A percentile compares a stretch with the other conserved stretches of the same genome.
Conservation (phyloP, 352 stramenopile species). For the Salisapilia sapeloensis region DNA sequence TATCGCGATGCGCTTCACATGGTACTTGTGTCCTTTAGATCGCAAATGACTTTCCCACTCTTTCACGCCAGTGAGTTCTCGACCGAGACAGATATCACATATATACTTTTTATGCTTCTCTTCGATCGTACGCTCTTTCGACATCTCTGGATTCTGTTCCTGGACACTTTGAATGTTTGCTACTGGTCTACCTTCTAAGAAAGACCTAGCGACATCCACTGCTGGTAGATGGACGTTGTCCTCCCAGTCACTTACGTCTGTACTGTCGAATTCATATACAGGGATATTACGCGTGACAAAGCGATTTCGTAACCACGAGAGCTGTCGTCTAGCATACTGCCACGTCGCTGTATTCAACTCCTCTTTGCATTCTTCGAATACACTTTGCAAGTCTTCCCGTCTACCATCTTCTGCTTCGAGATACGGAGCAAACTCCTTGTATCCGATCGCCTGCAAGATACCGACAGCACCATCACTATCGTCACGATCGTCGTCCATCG, state of each 20-base stretch:
- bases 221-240: conserved; percentile 30
- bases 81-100: conserved; percentile 37
- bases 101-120: conserved; percentile 48
- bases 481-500: conserved; percentile 5
- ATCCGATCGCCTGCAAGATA: conserved; percentile 80
- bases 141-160: conserved; percentile 21
- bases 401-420: conserved; percentile 35
- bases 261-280: conserved; percentile 75
- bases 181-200: conserved; percentile 18
- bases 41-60: conserved; percentile 56
- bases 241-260: conserved; percentile 42
- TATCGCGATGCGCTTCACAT: conserved; percentile 54
- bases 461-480: conserved; percentile 15
- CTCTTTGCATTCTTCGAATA: conserved; percentile 48
- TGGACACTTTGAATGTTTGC: conserved; percentile 17
- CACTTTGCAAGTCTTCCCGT: conserved; percentile 10
- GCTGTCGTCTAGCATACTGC: conserved; percentile 72
- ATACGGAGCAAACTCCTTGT: conserved; percentile 83
- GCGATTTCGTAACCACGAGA: conserved; percentile 80
- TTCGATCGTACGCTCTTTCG: conserved; percentile 14
- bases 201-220: conserved; percentile 39
- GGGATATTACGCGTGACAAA: conserved; percentile 75
- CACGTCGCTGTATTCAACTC: conserved; percentile 67
- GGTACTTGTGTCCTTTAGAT: conserved; percentile 71
- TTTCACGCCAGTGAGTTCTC: conserved; percentile 43